A percentile compares a stretch with the other conserved stretches of the same genome.
phyloP scores from a whole-genome alignment of 2,329 filamentous ascomycete genomes.

The Colletotrichum spinosum region DNA sequence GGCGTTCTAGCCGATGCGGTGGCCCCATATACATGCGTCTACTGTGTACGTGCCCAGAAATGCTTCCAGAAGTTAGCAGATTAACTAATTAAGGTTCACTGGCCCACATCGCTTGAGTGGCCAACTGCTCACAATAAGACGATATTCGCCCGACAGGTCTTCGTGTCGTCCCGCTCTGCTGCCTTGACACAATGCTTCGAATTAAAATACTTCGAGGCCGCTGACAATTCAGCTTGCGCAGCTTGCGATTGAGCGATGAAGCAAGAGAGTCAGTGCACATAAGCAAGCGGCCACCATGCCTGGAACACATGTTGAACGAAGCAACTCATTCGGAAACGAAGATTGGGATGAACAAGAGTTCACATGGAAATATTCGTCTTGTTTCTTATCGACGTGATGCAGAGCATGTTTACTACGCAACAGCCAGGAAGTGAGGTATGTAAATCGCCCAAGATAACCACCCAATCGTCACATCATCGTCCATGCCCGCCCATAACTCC shows the following conservation, averaged over 20 bases:
- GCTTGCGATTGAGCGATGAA: too few relatives aligned
- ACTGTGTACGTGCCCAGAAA: background rate
- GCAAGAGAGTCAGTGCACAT: too few relatives aligned
- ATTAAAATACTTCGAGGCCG: too few relatives aligned
- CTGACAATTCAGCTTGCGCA: too few relatives aligned
- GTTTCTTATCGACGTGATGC: constrained; percentile 24
- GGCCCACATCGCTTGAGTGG: constrained; percentile 19
- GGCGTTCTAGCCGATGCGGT: background rate
- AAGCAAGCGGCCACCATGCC: too few relatives aligned
- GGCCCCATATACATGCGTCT: constrained; percentile 1
- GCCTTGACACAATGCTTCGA: too few relatives aligned
- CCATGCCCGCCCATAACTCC: constrained; percentile 29
- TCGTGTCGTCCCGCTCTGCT: too few relatives aligned
- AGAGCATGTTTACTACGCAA: constrained; percentile 11
- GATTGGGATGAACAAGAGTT: constrained; percentile 8
- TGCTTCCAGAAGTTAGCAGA: constrained; percentile 11
- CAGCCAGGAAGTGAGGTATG: constrained; percentile 29
- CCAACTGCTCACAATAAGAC: background rate
- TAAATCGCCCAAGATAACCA: constrained; percentile 27
- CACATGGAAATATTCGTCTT: constrained; percentile 10
- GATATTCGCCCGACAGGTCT: constrained; percentile 4
- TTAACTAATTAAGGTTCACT: constrained; percentile 9
- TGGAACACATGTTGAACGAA: too few relatives aligned
- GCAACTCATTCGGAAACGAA: background rate
- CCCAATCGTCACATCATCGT: constrained; percentile 34